Conservation (phyloP, 192 early-diverging fungal genomes). For the Backusella australiensis region DNA sequence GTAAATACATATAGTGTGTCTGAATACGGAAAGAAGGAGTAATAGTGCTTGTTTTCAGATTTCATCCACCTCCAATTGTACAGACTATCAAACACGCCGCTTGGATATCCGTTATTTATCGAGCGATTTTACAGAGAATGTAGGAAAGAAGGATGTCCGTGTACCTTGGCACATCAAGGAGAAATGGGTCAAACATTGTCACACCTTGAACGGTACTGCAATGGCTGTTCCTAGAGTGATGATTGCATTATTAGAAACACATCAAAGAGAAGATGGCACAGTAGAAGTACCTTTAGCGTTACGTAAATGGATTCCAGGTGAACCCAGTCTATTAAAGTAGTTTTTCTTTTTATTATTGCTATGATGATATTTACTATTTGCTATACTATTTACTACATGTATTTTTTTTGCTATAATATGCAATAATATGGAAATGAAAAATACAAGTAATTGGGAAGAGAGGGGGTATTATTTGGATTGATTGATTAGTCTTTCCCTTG, state of each 20-base stretch:
- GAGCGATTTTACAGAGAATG: constrained; percentile 22
- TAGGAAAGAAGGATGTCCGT: constrained; percentile 19
- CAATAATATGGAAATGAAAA: not conserved
- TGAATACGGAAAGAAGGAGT: not conserved
- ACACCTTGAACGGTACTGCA: constrained; percentile 93
- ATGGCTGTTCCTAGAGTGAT: constrained; percentile 86
- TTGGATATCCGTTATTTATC: constrained; percentile 68
- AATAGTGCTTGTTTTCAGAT: constrained; percentile 48
- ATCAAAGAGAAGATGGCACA: constrained; percentile 69
- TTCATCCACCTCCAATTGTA: constrained; percentile 89
- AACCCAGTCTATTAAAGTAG: constrained; percentile 25
- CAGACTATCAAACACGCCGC: constrained; percentile 88
- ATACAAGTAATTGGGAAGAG: not conserved
- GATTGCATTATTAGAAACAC: constrained; percentile 84
- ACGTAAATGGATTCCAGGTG: constrained; percentile 62
- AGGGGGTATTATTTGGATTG: constrained; percentile 3
- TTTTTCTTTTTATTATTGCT: not conserved
- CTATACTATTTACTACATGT: not conserved
- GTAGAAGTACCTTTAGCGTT: constrained; percentile 70
- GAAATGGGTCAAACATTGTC: constrained; percentile 66
- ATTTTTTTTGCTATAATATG: not conserved
- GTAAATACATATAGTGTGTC: constrained; percentile 27
- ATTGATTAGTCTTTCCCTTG: not conserved
- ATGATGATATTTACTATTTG: not conserved
- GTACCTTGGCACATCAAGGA: constrained; percentile 25